Percentiles rank a stretch among this genome's conserved stretches.
These are phyloP conservation scores for Phoenix dactylifera DNA, from an alignment of 176 grass and related monocot genomes.

Conservation along the genomic window DNA sequence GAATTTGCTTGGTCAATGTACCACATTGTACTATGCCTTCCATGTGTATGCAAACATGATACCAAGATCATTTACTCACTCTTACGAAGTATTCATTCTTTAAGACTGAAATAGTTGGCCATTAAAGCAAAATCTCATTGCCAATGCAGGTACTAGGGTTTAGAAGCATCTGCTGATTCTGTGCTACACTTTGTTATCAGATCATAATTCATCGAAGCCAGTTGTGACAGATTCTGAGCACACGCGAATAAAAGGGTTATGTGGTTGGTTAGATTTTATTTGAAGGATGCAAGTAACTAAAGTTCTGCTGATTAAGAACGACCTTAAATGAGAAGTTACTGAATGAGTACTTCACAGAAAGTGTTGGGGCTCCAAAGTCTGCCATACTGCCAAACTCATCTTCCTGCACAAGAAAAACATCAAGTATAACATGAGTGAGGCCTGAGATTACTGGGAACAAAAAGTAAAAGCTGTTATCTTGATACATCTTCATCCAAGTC, in stretches of 20 bases:
- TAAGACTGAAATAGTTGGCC: too few species aligned
- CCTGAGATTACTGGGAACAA: too few species aligned
- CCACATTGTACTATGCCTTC: too few species aligned
- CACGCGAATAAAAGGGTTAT: background rate
- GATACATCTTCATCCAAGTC: slow-evolving; percentile 83
- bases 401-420: slow-evolving; percentile 31
- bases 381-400: slow-evolving; percentile 92
- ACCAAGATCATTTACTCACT: too few species aligned
- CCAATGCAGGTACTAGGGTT: slow-evolving; percentile 10
- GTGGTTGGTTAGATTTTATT: slow-evolving; percentile 1
- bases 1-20: too few species aligned
- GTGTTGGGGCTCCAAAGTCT: slow-evolving; percentile 51
- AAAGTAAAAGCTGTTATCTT: too few species aligned
- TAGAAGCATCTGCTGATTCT: slow-evolving; percentile 50
- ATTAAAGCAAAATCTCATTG: too few species aligned
- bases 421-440: background rate
- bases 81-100: too few species aligned
- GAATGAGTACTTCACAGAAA: slow-evolving; percentile 80
- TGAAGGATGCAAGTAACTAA: too few species aligned
- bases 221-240: slow-evolving; percentile 79
- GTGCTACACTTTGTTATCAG: slow-evolving; percentile 67
- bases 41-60: too few species aligned
- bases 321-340: slow-evolving; percentile 99
- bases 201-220: slow-evolving; percentile 93
- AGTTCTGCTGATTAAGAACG: background rate